These are phyloP conservation scores for Pseudogymnoascus sp. DNA, from an alignment of 2,329 filamentous ascomycete species.

Conservation along the genomic window DNA sequence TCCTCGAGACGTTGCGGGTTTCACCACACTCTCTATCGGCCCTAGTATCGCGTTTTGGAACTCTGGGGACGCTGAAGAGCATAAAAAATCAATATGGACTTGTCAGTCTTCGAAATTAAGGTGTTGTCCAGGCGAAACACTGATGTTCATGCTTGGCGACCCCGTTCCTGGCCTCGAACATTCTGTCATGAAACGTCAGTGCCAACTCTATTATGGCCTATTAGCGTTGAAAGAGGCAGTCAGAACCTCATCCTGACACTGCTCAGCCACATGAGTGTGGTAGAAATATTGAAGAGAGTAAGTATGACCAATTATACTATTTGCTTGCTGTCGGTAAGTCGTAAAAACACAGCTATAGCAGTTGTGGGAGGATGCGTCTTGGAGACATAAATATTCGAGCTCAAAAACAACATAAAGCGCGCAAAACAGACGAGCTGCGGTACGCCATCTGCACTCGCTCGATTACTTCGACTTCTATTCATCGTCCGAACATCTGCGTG, in stretches of 20 bases:
- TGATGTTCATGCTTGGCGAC: slow-evolving; percentile 1
- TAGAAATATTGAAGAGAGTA: neutral
- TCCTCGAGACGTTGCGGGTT: neutral
- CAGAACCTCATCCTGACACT: neutral
- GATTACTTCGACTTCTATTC: neutral
- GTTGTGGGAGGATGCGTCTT: neutral
- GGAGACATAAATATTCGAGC: neutral
- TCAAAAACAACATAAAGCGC: neutral
- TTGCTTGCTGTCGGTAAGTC: neutral
- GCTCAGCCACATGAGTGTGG: neutral
- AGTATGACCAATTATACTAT: neutral
- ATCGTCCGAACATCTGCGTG: neutral
- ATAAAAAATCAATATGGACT: neutral
- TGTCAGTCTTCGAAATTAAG: neutral
- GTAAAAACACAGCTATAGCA: neutral
- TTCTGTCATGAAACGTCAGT: neutral
- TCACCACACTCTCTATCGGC: neutral
- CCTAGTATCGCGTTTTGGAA: neutral
- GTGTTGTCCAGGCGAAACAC: neutral
- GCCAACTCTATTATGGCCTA: neutral
- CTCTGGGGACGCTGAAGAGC: neutral
- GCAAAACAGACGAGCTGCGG: neutral
- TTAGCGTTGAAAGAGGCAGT: neutral
- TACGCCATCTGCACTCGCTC: neutral
- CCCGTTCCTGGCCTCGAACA: neutral